Base-by-base conservation (phyloP, 139 green algal species). In the Pseudopediastrum boryanum region DNA sequence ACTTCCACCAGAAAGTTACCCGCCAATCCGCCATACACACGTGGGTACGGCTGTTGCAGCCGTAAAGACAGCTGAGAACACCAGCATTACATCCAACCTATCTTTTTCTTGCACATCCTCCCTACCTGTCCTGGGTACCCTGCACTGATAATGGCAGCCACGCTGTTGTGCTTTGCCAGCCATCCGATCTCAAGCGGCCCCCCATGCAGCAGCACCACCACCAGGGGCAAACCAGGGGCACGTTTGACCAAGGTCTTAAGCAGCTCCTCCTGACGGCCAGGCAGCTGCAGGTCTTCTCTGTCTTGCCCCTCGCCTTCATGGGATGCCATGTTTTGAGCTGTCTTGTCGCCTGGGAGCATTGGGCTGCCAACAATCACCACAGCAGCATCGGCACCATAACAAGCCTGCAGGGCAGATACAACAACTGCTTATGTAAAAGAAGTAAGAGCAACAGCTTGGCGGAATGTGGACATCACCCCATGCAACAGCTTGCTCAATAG, bases 241-340 rank as follows among this genome's bases (percentile, higher is more conserved):
- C 74, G 44, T 0, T 16, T 21, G 2, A 63, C 74, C 35, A 81
- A 35, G 9, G 74, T 63, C 46, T 63, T 74, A 2, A 74, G 21
- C 1, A 81, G 61, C 29, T 81, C 74, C 4, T 21, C 54, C 42
- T 81, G 74, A 8, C 74, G 74, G 21, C 74, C 74, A 7, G 74
- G 74, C 16, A 81, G 21, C 31, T 23, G 46, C 6, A 81, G 46
- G 62, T 56, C 70, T 19, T 56, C n/a, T 4, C 74, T 46, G 50
- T 81, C 74, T 58, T 16, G 48, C 5, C 74, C 74, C 51, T 81
- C 74, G 35, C 74, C 74, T 41, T 81, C 74, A 5, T 46, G 44
- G 38, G 71, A 54, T 4, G 71, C 54, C 2, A 31, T n/a, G 39
- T 4, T 54, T 51, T 2, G n/a, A 59, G n/a, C 38, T 39, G 39